Evolutionary conservation across 805 yeast species (phyloP).

Genomic region (Cyberlindnera bimundalis): DNA sequence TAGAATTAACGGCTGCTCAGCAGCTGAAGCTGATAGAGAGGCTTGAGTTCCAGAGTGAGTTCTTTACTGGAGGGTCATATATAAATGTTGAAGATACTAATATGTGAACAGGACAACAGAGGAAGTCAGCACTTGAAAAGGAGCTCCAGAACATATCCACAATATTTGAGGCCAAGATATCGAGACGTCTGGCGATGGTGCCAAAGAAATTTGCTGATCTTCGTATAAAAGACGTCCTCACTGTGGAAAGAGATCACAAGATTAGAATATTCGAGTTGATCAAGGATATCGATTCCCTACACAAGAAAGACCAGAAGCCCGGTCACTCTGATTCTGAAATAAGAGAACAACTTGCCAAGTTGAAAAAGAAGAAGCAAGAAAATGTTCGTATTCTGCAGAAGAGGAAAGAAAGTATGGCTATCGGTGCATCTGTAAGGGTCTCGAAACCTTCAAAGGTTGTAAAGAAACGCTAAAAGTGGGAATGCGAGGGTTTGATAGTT

Average conservation of each 20-base stretch:
- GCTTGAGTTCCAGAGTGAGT: constrained; percentile 26
- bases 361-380: constrained; percentile 16
- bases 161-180: constrained; percentile 23
- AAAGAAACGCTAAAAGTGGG: constrained; percentile 3
- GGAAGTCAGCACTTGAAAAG: constrained; percentile 13
- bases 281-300: constrained; percentile 18
- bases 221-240: constrained; percentile 23
- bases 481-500: no score
- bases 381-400: constrained; percentile 14
- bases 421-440: constrained; percentile 3
- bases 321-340: constrained; percentile 9
- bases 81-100: no score
- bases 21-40: constrained; percentile 19
- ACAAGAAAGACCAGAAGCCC: background rate
- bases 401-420: constrained; percentile 23
- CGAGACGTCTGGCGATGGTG: constrained; percentile 19
- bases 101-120: constrained; percentile 22
- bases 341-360: constrained; percentile 9
- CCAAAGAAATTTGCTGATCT: constrained; percentile 26
- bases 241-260: constrained; percentile 28
- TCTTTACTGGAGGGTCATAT: no score
- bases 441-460: constrained; percentile 3
- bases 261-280: constrained; percentile 24
- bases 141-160: constrained; percentile 18
- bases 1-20: constrained; percentile 14